Percentiles rank a stretch among this genome's conserved stretches.
Conservation (phyloP, 1,139 yeast species). For the Hansenula anomala region DNA sequence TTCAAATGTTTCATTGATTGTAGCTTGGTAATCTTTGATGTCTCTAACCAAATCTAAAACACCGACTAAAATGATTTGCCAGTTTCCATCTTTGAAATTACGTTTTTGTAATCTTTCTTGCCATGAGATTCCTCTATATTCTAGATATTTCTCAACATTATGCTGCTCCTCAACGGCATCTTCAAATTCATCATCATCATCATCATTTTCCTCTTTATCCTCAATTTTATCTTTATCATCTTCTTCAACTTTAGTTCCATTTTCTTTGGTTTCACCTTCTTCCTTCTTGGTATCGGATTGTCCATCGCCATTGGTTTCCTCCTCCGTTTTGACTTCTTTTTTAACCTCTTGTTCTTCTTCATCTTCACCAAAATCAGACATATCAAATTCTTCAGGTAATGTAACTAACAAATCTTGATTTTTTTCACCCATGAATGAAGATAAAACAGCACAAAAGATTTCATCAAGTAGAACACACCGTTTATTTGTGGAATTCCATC, state of each 20-base stretch:
- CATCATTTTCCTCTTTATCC: conserved; percentile 20
- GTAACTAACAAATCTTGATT: conserved; percentile 16
- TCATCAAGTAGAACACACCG: conserved; percentile 62
- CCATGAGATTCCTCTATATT: conserved; percentile 67
- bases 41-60: conserved; percentile 52
- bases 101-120: conserved; percentile 70
- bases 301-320: conserved; percentile 7
- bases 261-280: conserved; percentile 15
- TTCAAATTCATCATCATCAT: conserved; percentile 16
- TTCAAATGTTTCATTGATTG: conserved; percentile 42
- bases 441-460: conserved; percentile 60
- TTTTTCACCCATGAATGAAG: conserved; percentile 16
- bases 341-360: conserved; percentile 26
- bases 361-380: conserved; percentile 30
- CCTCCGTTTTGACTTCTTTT: conserved; percentile 3
- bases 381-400: conserved; percentile 13
- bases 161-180: conserved; percentile 21
- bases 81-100: conserved; percentile 76
- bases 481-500: conserved; percentile 40
- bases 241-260: conserved; percentile 19
- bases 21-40: conserved; percentile 47
- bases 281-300: conserved; percentile 17
- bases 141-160: conserved; percentile 45
- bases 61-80: conserved; percentile 79
- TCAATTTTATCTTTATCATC: conserved; percentile 15